A percentile compares a stretch with the other conserved stretches of the same genome.
Evolutionary conservation across 2,329 filamentous ascomycete species (phyloP).

Genomic region (Aspergillus phoenicis): DNA sequence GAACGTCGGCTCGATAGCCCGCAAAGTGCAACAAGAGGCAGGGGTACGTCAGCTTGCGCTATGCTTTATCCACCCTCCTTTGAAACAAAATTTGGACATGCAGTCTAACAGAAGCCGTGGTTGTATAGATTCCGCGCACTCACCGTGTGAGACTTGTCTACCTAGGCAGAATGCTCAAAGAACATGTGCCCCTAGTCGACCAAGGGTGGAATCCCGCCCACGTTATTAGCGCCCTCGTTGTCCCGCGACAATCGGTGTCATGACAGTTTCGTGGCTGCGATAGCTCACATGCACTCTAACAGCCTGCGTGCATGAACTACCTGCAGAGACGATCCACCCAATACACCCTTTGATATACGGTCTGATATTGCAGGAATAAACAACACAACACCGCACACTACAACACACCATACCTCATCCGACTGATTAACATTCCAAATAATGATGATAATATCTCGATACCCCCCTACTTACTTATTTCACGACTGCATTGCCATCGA

Average conservation of each 20-base stretch:
- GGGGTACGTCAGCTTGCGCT: slow-evolving; percentile 54
- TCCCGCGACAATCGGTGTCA: slow-evolving; percentile 26
- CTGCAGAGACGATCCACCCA: not conserved
- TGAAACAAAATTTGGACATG: not conserved
- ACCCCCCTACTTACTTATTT: not conserved
- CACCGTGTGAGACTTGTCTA: slow-evolving; percentile 73
- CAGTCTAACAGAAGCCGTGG: slow-evolving; percentile 1
- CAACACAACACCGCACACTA: not conserved
- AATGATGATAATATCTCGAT: too few relatives aligned
- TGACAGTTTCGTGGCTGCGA: slow-evolving; percentile 5
- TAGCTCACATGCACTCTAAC: not conserved
- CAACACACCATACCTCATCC: too few relatives aligned
- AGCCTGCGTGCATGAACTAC: not conserved
- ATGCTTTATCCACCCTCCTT: not conserved
- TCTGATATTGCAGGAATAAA: not conserved
- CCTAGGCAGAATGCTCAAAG: slow-evolving; percentile 76
- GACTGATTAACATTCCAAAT: too few relatives aligned
- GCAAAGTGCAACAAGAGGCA: slow-evolving; percentile 65
- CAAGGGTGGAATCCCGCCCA: slow-evolving; percentile 78
- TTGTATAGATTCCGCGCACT: slow-evolving; percentile 56
- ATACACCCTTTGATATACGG: not conserved
- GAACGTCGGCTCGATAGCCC: slow-evolving; percentile 64
- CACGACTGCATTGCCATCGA: too few relatives aligned
- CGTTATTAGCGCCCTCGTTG: slow-evolving; percentile 76
- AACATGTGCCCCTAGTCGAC: slow-evolving; percentile 63